These are phyloP conservation scores for Leucaena leucocephala DNA, from an alignment of 306 rosid species.

Conservation along the genomic window DNA sequence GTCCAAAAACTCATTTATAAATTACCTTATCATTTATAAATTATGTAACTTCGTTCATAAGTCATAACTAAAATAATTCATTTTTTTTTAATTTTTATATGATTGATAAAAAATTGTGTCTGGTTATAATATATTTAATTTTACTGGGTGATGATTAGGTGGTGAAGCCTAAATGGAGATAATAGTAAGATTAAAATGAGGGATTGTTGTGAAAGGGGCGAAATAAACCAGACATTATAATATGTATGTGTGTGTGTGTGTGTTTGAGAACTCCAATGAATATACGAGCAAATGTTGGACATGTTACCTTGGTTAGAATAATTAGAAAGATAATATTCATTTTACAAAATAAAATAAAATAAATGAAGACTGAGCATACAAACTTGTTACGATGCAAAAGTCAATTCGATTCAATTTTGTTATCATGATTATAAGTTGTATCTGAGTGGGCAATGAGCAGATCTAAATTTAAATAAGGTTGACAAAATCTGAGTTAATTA, in stretches of 20 bases:
- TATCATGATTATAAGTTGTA: neutral
- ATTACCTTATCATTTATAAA: too few species aligned
- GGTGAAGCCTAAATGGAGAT: neutral
- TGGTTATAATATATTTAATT: neutral
- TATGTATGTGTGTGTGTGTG: too few species aligned
- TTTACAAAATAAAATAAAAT: neutral
- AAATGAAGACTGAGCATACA: neutral
- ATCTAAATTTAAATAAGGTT: neutral
- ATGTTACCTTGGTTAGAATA: slow-evolving; percentile 1
- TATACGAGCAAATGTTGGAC: neutral
- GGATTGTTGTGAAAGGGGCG: neutral
- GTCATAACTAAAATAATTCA: neutral
- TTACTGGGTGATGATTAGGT: neutral
- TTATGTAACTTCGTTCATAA: neutral
- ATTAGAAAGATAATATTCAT: neutral
- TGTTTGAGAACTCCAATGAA: neutral
- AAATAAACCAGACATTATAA: neutral
- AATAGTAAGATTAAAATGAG: neutral
- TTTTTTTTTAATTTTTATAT: neutral
- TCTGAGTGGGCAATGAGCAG: neutral
- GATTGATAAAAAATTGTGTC: too few species aligned
- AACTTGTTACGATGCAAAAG: neutral
- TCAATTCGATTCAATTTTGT: neutral
- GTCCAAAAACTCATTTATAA: neutral
- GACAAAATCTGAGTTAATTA: neutral